A percentile compares a stretch with the other conserved stretches of the same genome.
phyloP scores from a whole-genome alignment of 192 early-diverging fungal species.

The Coemansia sp. region DNA sequence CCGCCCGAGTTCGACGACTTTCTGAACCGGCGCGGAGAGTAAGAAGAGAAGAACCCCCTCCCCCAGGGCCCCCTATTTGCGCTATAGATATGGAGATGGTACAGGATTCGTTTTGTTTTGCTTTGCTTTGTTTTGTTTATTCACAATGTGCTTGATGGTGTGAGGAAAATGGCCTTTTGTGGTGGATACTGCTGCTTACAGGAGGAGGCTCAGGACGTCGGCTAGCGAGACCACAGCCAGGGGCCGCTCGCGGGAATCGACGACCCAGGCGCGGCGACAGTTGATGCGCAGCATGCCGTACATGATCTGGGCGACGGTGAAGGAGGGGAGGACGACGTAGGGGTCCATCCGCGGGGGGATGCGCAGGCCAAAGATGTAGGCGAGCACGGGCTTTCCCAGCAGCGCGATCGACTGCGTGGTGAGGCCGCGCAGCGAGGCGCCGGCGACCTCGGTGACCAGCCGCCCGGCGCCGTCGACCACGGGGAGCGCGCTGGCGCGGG shows the following conservation, averaged over 20 bases:
- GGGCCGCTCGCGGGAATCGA: slow-evolving; percentile 36
- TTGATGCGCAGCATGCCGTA: slow-evolving; percentile 48
- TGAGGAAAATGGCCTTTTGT: background rate
- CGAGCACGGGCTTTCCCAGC: slow-evolving; percentile 50
- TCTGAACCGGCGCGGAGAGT: slow-evolving; percentile 29
- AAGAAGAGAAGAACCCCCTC: background rate
- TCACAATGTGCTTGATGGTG: background rate
- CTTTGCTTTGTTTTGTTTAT: background rate
- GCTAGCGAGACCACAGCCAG: slow-evolving; percentile 46
- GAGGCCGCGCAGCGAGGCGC: slow-evolving; percentile 36
- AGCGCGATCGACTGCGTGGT: slow-evolving; percentile 22
- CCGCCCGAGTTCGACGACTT: slow-evolving; percentile 56
- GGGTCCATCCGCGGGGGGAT: slow-evolving; percentile 21
- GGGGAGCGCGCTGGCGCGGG: slow-evolving; percentile 45
- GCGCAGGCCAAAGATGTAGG: slow-evolving; percentile 42
- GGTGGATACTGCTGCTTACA: slow-evolving; percentile 11
- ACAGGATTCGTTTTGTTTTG: no score
- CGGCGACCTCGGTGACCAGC: slow-evolving; percentile 46
- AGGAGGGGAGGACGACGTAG: slow-evolving; percentile 40
- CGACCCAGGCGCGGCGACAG: slow-evolving; percentile 50
- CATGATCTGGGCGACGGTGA: slow-evolving; percentile 51
- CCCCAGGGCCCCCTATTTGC: no score
- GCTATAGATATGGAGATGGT: background rate
- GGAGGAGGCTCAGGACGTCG: slow-evolving; percentile 41
- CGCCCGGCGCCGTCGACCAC: slow-evolving; percentile 47